These are phyloP conservation scores for Russula griseocarnosa DNA, from an alignment of 768 basidiomycete genomes.

Conservation along the genomic window DNA sequence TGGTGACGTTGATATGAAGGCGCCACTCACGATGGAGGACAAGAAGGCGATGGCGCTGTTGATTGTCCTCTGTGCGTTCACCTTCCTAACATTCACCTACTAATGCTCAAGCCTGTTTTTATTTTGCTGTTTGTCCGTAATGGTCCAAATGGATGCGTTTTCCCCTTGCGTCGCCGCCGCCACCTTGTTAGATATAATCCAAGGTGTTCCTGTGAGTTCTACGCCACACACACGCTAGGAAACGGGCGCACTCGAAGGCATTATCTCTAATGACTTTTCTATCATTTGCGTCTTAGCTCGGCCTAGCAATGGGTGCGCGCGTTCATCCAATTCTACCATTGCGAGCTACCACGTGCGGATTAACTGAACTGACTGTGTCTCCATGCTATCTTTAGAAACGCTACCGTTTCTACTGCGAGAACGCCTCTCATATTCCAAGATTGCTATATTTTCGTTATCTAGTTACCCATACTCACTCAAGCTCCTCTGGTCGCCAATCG, in stretches of 20 bases:
- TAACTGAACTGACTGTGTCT: not conserved
- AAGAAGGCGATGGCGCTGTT: slow-evolving; percentile 45
- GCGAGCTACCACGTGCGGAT: slow-evolving; percentile 74
- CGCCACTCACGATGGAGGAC: slow-evolving; percentile 35
- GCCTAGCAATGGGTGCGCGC: slow-evolving; percentile 28
- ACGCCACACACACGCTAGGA: not conserved
- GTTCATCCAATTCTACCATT: not conserved
- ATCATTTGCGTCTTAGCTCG: not conserved
- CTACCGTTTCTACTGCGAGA: slow-evolving; percentile 94
- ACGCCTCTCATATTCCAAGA: slow-evolving; percentile 93
- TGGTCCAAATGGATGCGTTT: not conserved
- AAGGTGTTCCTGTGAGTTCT: slow-evolving; percentile 81
- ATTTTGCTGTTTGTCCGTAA: not conserved
- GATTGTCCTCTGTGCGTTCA: slow-evolving; percentile 45
- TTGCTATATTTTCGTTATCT: slow-evolving; percentile 88
- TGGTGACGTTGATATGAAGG: not conserved
- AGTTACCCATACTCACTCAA: slow-evolving; percentile 97
- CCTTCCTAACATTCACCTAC: too few relatives aligned
- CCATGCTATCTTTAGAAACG: slow-evolving; percentile 54
- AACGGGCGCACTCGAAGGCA: not conserved
- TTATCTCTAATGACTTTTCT: not conserved
- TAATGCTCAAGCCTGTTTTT: not conserved
- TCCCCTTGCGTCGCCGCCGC: not conserved
- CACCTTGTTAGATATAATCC: slow-evolving; percentile 43
- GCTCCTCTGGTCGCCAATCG: slow-evolving; percentile 94